These are phyloP conservation scores for Trifolium fragiferum DNA, from an alignment of 306 rosid species.

Conservation along the genomic window DNA sequence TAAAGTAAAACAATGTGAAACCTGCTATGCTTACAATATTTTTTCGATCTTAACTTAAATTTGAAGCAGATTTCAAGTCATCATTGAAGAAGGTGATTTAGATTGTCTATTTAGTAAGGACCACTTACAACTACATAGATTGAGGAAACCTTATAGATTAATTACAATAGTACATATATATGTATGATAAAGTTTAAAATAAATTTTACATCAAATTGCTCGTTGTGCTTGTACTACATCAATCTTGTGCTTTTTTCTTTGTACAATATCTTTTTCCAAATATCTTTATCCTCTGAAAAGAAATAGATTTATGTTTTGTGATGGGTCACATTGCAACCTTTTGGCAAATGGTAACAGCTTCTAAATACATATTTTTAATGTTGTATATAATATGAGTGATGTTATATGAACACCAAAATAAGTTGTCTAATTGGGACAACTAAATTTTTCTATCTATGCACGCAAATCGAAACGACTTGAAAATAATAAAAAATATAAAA, in stretches of 20 bases:
- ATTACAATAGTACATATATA: not conserved
- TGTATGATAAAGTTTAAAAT: not conserved
- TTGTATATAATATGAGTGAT: too few species aligned
- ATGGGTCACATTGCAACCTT: not conserved
- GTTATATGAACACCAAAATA: too few species aligned
- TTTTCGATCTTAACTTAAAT: slow-evolving; percentile 20
- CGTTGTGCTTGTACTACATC: not conserved
- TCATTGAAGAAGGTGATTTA: slow-evolving; percentile 40
- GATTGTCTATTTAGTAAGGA: slow-evolving; percentile 45
- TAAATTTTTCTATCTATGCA: too few species aligned
- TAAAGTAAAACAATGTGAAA: slow-evolving; percentile 19
- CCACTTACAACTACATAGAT: slow-evolving; percentile 45
- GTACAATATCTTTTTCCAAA: not conserved
- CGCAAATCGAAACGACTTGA: too few species aligned
- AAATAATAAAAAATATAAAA: too few species aligned
- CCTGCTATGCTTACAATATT: not conserved
- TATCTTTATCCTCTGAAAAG: slow-evolving; percentile 29
- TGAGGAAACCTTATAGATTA: not conserved
- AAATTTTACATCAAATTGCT: not conserved
- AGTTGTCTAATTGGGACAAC: too few species aligned
- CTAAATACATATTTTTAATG: not conserved
- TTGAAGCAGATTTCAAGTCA: slow-evolving; percentile 40
- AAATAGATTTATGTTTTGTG: not conserved
- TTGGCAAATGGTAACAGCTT: slow-evolving; percentile 21
- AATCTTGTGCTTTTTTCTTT: not conserved